Evolutionary conservation across 2,329 filamentous ascomycete genomes (phyloP).

Genomic region (Triangularia setosa): DNA sequence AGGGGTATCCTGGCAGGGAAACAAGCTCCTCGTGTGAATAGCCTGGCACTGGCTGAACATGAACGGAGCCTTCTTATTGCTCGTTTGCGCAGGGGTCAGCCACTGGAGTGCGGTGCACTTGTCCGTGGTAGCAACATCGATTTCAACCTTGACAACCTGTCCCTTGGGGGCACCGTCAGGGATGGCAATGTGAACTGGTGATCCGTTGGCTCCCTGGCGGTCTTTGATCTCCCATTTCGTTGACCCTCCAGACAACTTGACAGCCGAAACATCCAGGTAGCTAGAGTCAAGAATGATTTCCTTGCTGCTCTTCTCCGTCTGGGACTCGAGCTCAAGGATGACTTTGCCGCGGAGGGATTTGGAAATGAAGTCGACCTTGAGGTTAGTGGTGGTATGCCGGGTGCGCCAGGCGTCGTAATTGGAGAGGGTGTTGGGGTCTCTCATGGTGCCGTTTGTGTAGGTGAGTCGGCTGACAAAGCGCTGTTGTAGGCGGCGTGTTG

Average conservation of each 20-base stretch:
- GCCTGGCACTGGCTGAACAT: slow-evolving; percentile 99
- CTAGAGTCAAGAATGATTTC: slow-evolving; percentile 89
- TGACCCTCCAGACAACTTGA: slow-evolving; percentile 59
- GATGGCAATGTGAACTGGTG: slow-evolving; percentile 63
- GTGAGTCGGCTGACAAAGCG: slow-evolving; percentile 22
- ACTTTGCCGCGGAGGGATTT: slow-evolving; percentile 76
- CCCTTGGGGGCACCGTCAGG: slow-evolving; percentile 53
- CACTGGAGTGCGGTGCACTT: slow-evolving; percentile 92
- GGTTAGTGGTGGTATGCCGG: slow-evolving; percentile 74
- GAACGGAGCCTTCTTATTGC: slow-evolving; percentile 92
- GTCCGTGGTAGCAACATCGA: slow-evolving; percentile 75
- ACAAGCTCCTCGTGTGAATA: slow-evolving; percentile 88
- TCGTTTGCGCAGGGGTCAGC: slow-evolving; percentile 89
- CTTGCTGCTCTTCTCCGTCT: slow-evolving; percentile 66
- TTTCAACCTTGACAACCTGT: slow-evolving; percentile 52
- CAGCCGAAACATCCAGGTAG: slow-evolving; percentile 67
- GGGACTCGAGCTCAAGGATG: slow-evolving; percentile 68
- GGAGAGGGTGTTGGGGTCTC: slow-evolving; percentile 85
- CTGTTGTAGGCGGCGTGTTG: slow-evolving; percentile 12
- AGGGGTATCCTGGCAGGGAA: slow-evolving; percentile 96
- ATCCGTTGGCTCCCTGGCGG: slow-evolving; percentile 69
- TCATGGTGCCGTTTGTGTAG: slow-evolving; percentile 31
- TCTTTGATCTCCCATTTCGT: slow-evolving; percentile 68
- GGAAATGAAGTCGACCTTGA: slow-evolving; percentile 78
- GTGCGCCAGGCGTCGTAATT: slow-evolving; percentile 90